These are phyloP conservation scores for Calocybe gangraenosa DNA, from an alignment of 768 basidiomycete species.

Conservation along the genomic window DNA sequence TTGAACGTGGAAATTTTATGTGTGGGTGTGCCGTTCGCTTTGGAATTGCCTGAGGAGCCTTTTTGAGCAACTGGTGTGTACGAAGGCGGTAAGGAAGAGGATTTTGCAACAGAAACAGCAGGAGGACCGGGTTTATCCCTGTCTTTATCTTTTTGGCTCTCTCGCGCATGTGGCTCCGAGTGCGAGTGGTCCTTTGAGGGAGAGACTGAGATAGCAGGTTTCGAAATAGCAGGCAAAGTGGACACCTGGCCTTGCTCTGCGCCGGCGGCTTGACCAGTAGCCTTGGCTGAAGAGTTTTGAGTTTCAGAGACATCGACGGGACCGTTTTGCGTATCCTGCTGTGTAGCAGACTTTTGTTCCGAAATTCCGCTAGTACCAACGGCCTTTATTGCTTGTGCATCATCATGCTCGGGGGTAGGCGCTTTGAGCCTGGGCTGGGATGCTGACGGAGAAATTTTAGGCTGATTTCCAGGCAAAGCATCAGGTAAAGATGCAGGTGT, in stretches of 20 bases:
- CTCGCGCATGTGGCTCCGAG: constrained; percentile 12
- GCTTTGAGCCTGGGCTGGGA: constrained; percentile 4
- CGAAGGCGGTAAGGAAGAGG: constrained; percentile 8
- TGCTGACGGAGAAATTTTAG: constrained; percentile 7
- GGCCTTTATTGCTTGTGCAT: constrained; percentile 12
- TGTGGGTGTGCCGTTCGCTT: constrained; percentile 16
- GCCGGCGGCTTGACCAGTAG: constrained; percentile 9
- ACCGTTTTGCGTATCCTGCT: not conserved
- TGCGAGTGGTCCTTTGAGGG: constrained; percentile 1
- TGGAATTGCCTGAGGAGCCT: constrained; percentile 12
- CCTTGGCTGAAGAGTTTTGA: not conserved
- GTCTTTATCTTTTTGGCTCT: constrained; percentile 16
- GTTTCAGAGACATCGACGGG: not conserved
- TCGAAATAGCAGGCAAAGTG: constrained; percentile 4
- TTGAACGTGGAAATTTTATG: constrained; percentile 13
- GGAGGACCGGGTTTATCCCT: constrained; percentile 13
- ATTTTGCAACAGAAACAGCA: constrained; percentile 8
- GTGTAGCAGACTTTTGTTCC: constrained; percentile 1
- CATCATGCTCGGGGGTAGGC: constrained; percentile 9
- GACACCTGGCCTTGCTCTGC: constrained; percentile 8
- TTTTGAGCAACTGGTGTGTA: constrained; percentile 11
- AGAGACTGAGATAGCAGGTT: constrained; percentile 9
- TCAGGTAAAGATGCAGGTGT: constrained; percentile 11
- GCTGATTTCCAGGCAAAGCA: not conserved
- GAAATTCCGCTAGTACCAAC: constrained; percentile 8